Conservation (phyloP, 371 early-diverging fungal species). For the Rhizomucor miehei region DNA sequence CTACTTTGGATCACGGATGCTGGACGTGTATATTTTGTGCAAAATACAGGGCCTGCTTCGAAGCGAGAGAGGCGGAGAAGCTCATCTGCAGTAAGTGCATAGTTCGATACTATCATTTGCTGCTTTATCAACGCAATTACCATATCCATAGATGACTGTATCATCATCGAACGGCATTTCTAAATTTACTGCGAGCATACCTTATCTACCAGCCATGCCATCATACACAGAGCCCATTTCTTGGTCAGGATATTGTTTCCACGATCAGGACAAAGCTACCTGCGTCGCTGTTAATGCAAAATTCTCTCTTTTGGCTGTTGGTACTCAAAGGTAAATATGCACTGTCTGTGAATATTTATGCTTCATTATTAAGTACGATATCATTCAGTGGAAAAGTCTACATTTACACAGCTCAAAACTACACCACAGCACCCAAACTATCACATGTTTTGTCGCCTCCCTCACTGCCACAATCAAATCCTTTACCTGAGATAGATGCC, state of each 20-base stretch:
- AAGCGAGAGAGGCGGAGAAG: slow-evolving; percentile 16
- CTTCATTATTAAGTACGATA: not conserved
- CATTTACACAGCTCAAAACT: slow-evolving; percentile 37
- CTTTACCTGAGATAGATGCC: slow-evolving; percentile 2
- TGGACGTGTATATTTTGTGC: slow-evolving; percentile 39
- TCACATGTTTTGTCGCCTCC: slow-evolving; percentile 28
- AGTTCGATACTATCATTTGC: no score
- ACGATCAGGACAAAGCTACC: slow-evolving; percentile 28
- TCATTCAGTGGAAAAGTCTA: slow-evolving; percentile 27
- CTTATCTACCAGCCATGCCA: slow-evolving; percentile 17
- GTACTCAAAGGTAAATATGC: slow-evolving; percentile 32
- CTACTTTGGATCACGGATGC: slow-evolving; percentile 40
- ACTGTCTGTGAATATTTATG: not conserved
- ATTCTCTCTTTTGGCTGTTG: slow-evolving; percentile 46
- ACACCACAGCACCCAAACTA: slow-evolving; percentile 24
- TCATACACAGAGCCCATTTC: slow-evolving; percentile 26
- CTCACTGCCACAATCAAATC: not conserved
- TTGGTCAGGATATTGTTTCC: slow-evolving; percentile 46
- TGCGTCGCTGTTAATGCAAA: slow-evolving; percentile 41
- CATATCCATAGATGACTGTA: not conserved
- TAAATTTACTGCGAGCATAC: no score
- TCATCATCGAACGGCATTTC: slow-evolving; percentile 4
- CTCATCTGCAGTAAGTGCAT: slow-evolving; percentile 2
- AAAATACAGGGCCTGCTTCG: slow-evolving; percentile 12
- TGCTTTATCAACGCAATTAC: no score